phyloP scores from a whole-genome alignment of 495 filamentous ascomycete genomes.

The Bombardia bombarda region DNA sequence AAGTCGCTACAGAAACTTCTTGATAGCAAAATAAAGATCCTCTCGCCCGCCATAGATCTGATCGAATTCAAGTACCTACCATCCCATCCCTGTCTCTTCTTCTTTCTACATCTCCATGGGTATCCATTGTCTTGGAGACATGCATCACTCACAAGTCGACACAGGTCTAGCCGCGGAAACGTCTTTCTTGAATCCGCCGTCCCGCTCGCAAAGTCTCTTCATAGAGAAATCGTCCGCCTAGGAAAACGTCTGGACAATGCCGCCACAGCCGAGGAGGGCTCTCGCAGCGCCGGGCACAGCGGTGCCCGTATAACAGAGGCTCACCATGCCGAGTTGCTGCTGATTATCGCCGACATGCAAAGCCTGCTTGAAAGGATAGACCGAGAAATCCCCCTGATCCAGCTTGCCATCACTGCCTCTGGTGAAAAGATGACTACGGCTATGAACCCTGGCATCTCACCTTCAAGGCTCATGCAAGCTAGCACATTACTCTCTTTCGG shows the following conservation, averaged over 20 bases:
- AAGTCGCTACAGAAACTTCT: conserved; percentile 63
- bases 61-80: conserved; percentile 72
- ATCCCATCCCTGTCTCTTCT: not conserved
- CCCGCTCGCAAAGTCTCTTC: conserved; percentile 74
- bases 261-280: conserved; percentile 58
- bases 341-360: conserved; percentile 69
- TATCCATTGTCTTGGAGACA: too few species aligned
- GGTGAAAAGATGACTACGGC: conserved; percentile 76
- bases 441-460: conserved; percentile 76
- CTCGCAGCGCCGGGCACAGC: conserved; percentile 40
- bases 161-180: conserved; percentile 85
- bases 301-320: conserved; percentile 18
- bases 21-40: conserved; percentile 82
- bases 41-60: conserved; percentile 87
- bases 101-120: too few species aligned
- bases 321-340: conserved; percentile 53
- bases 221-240: conserved; percentile 78
- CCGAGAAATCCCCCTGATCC: conserved; percentile 87
- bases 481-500: conserved; percentile 86
- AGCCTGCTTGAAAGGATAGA: conserved; percentile 73
- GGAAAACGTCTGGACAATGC: conserved; percentile 67
- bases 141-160: conserved; percentile 5
- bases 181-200: conserved; percentile 87
- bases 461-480: conserved; percentile 85
- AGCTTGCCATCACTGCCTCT: conserved; percentile 90